These are phyloP conservation scores for Teratosphaeria destructans DNA, from an alignment of 2,329 filamentous ascomycete species.

Conservation along the genomic window DNA sequence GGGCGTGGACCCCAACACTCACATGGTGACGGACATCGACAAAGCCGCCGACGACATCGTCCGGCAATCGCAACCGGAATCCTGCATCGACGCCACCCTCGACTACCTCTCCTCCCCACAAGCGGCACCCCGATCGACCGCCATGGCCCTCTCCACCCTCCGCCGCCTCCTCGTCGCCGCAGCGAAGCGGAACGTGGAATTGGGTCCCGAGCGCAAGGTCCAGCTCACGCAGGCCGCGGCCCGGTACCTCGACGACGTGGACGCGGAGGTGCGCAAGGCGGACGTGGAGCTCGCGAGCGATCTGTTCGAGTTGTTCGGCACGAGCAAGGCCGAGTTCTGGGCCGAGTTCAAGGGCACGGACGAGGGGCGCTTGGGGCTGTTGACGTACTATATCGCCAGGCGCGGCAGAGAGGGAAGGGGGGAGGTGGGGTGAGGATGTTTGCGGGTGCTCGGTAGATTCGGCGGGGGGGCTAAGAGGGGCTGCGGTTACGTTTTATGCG, in stretches of 20 bases:
- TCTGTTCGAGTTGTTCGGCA: conserved; percentile 41
- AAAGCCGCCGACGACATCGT: conserved; percentile 63
- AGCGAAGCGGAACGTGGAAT: conserved; percentile 5
- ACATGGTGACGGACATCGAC: conserved; percentile 66
- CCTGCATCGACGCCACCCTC: conserved; percentile 28
- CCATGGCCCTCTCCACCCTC: conserved; percentile 55
- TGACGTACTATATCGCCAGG: conserved; percentile 74
- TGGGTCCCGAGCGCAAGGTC: conserved; percentile 11
- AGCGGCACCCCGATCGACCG: conserved; percentile 42
- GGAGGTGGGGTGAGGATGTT: background rate
- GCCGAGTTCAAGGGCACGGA: conserved; percentile 48
- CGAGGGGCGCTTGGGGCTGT: conserved; percentile 64
- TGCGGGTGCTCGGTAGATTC: too few species aligned
- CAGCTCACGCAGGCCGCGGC: conserved; percentile 18
- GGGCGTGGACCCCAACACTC: conserved; percentile 50
- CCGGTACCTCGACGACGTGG: conserved; percentile 14
- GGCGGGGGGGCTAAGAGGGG: too few species aligned
- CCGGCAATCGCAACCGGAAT: conserved; percentile 47
- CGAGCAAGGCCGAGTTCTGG: conserved; percentile 49
- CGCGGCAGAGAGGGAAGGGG: conserved; percentile 27
- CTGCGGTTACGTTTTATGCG: too few species aligned
- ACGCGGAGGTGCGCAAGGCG: conserved; percentile 45
- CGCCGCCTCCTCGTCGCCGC: conserved; percentile 45
- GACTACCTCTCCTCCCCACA: conserved; percentile 46
- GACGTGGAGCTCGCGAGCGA: conserved; percentile 71